Evolutionary conservation across 2,329 filamentous ascomycete genomes (phyloP), one percentile per base, ranked within the genome.

Genomic region (Curvularia spicifera): DNA sequence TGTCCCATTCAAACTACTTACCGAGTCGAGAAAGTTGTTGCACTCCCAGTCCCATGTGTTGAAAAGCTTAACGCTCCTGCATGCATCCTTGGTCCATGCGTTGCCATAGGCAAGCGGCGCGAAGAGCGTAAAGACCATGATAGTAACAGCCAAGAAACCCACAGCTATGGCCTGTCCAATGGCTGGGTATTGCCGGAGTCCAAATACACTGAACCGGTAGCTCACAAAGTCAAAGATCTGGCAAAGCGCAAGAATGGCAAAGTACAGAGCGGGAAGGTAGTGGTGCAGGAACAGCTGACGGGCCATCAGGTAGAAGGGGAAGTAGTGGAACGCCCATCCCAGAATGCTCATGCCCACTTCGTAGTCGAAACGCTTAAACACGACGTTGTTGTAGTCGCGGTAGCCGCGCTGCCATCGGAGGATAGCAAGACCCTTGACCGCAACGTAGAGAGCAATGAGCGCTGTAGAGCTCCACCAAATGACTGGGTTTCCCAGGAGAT

Each of bases 231-330:
- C 95, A 78, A 92, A 94, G 49, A 91, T 85, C 78, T 98, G 94
- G 78, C 89, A 95, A 56, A 97, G 84, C 8, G 91, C 88, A 66
- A 98, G 89, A 71, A 99, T 88, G 62, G 91, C 93, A 76, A 99
- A 99, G 81, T 97, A 96, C 13, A 99, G 86, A 2, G 95, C 95
- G 0, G 95, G 95, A 79, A 99, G 95, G 79, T 99, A 99, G 81
- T 99, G 95, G 78, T 99, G 95, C 61, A 99, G 83, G 85, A 99
- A 99, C 35, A 99, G 88, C 80, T 99, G 95, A 69, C 95, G 93
- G 75, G 95, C 88, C 95, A 99, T 98, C 57, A 99, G 85, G 82
- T 88, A 99, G 82, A 99, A 99, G 10, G 95, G 95, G 83, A 99
- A 98, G 82, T 97, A 99, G 80, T 99, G 95, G 78, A 99, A 89